Base-by-base conservation (phyloP, 441 rosid genomes). In the Erysimum cheiri region DNA sequence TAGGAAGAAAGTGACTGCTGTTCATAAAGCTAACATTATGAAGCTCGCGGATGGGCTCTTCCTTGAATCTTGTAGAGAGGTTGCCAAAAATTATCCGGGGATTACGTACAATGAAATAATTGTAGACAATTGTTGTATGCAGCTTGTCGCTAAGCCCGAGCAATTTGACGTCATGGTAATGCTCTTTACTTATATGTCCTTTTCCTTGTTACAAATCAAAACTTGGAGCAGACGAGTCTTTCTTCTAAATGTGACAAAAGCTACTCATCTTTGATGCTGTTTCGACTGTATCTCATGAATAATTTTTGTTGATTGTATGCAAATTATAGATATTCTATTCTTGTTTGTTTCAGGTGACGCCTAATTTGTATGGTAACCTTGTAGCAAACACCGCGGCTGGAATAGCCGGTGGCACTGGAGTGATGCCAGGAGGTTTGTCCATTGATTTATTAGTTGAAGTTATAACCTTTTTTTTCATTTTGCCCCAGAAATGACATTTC, bases 41-140 rank as follows among this genome's bases (percentile, higher is more conserved):
- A 94, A 94, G 82, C 94, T 94, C 7, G 98, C 98, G 22, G 99
- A 94, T 86, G 99, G 99, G 9, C 72, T 94, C 62, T 92, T 94
- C 78, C 80, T 94, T 9, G 97, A 94, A 73, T 94, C 98, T 64
- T 95, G 99, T 61, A 90, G 94, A 41, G 96, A 95, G 70, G 91
- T 95, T 52, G 94, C 99, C 3, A 82, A 82, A 33, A 74, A 74
- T 8, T 95, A 92, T 79, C 88, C 98, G 1, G 85, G 91, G 41
- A 95, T 95, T 77, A 80, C 79, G 7, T 95, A 95, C 75, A 87
- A 77, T 33, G 98, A 95, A 62, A 88, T 95, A 7, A 95, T 95
- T 44, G 98, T 95, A 60, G 99, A 95, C 77, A 95, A 94, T 74
- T 95, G 97, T 60, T 92, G 98, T 80, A 94, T 94, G 99, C 99